Evolutionary conservation across 768 basidiomycete species (phyloP).

Genomic region (Strobilomyces echinocephalus): DNA sequence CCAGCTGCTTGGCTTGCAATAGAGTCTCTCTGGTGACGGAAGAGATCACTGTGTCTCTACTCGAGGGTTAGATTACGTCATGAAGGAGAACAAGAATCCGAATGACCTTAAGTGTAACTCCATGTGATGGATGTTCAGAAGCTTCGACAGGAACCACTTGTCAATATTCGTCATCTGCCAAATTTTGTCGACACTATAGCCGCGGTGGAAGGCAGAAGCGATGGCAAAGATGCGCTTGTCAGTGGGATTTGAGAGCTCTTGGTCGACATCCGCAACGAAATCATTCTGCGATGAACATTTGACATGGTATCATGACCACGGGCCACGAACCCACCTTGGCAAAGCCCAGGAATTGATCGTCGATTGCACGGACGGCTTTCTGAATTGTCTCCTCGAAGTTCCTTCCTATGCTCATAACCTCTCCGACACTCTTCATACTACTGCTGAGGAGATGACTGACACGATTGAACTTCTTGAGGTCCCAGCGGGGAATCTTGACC

Average conservation of each 20-base stretch:
- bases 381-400: slow-evolving; percentile 99
- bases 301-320: background rate
- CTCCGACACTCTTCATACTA: slow-evolving; percentile 98
- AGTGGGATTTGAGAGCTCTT: slow-evolving; percentile 90
- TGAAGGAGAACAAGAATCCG: background rate
- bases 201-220: slow-evolving; percentile 86
- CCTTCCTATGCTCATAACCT: slow-evolving; percentile 98
- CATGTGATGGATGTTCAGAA: slow-evolving; percentile 79
- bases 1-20: slow-evolving; percentile 84
- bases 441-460: slow-evolving; percentile 88
- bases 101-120: slow-evolving; percentile 71
- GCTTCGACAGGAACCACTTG: slow-evolving; percentile 94
- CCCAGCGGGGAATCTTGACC: slow-evolving; percentile 99
- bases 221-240: slow-evolving; percentile 98
- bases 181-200: slow-evolving; percentile 92
- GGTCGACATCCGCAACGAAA: slow-evolving; percentile 84
- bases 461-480: slow-evolving; percentile 94
- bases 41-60: slow-evolving; percentile 59
- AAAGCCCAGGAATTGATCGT: slow-evolving; percentile 92
- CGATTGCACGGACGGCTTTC: slow-evolving; percentile 95
- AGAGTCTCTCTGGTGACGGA: slow-evolving; percentile 60
- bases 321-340: slow-evolving; percentile 54
- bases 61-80: slow-evolving; percentile 2
- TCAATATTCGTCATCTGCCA: slow-evolving; percentile 99
- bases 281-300: slow-evolving; percentile 55